phyloP scores from a whole-genome alignment of 225 moss, liverwort and hornwort species.

The Bryum argenteum region DNA sequence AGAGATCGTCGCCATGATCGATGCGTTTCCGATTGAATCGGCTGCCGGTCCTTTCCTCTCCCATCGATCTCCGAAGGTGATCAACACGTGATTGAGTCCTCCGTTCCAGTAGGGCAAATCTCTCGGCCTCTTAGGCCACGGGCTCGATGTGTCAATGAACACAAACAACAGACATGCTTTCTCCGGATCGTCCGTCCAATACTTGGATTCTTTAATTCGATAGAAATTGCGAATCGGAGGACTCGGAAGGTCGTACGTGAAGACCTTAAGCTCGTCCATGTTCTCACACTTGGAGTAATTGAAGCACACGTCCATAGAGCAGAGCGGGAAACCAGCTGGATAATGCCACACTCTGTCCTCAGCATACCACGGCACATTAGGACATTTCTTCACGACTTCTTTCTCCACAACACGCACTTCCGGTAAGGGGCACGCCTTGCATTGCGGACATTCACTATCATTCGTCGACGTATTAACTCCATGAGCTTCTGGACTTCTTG shows the following conservation, averaged over 20 bases:
- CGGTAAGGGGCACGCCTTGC: conserved; percentile 12
- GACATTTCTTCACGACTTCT: conserved; percentile 28
- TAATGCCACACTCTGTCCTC: conserved; percentile 64
- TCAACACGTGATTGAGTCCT: conserved; percentile 48
- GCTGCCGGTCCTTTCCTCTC: conserved; percentile 22
- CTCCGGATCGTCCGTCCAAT: conserved; percentile 58
- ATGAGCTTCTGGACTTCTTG: neutral
- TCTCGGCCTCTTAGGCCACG: conserved; percentile 44
- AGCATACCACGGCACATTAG: conserved; percentile 55
- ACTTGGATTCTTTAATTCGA: conserved; percentile 50
- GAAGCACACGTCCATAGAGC: conserved; percentile 81
- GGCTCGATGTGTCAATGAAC: conserved; percentile 45
- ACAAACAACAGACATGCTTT: conserved; percentile 72
- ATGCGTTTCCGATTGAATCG: conserved; percentile 44
- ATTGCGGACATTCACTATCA: neutral
- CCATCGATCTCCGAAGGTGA: conserved; percentile 55
- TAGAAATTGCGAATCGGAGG: conserved; percentile 55
- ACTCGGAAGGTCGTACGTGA: conserved; percentile 53
- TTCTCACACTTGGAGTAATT: conserved; percentile 71
- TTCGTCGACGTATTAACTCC: neutral
- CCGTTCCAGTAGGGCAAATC: conserved; percentile 55
- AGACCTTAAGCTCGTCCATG: conserved; percentile 61
- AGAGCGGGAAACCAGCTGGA: conserved; percentile 59
- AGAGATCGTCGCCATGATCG: conserved; percentile 46
- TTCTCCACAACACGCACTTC: conserved; percentile 27